Evolutionary conservation across 2,329 filamentous ascomycete species (phyloP).

Genomic region (Apiospora marii): DNA sequence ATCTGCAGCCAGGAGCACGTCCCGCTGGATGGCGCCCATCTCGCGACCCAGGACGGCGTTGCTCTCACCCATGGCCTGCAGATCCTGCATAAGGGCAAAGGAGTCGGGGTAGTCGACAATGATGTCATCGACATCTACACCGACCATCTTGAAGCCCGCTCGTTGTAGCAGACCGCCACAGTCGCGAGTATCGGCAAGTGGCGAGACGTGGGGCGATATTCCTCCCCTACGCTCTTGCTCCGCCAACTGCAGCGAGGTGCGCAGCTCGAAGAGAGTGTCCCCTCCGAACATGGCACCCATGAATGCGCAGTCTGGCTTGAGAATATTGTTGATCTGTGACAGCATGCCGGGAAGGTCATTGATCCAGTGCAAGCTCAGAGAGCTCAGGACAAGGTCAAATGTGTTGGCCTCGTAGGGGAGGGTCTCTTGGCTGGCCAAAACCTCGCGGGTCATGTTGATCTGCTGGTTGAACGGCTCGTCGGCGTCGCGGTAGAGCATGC

Average conservation of each 20-base stretch:
- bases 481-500: conserved; percentile 82
- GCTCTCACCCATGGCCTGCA: conserved; percentile 95
- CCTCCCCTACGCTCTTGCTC: conserved; percentile 92
- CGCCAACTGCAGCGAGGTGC: conserved; percentile 90
- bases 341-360: conserved; percentile 92
- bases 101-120: conserved; percentile 92
- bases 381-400: conserved; percentile 92
- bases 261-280: conserved; percentile 91
- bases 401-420: conserved; percentile 78
- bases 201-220: conserved; percentile 88
- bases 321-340: conserved; percentile 81
- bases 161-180: conserved; percentile 86
- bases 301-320: conserved; percentile 92
- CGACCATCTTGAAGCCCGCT: conserved; percentile 93
- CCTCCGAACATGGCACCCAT: conserved; percentile 97
- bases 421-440: conserved; percentile 77
- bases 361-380: conserved; percentile 93
- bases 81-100: conserved; percentile 90
- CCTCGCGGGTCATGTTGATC: conserved; percentile 75
- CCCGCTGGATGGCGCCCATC: conserved; percentile 77
- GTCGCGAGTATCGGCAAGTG: conserved; percentile 90
- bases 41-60: conserved; percentile 90
- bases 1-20: conserved; percentile 87
- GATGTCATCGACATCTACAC: conserved; percentile 96
- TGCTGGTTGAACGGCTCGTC: conserved; percentile 76